phyloP scores from a whole-genome alignment of 1,284 basidiomycete species.

The Rhizoctonia solani region DNA sequence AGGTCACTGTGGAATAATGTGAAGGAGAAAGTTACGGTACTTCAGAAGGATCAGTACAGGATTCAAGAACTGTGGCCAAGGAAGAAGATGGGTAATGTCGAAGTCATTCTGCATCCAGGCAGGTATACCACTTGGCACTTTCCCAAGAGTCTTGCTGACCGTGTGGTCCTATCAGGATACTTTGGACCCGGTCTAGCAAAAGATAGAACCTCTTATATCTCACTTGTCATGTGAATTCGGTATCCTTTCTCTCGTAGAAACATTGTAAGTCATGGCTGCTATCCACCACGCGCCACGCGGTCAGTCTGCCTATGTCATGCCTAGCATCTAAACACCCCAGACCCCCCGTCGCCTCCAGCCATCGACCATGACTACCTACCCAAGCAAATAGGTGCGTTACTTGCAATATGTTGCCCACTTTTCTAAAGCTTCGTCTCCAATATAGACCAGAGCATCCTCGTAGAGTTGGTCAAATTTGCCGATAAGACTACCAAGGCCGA shows the following conservation, averaged over 20 bases:
- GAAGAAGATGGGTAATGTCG: constrained; percentile 48
- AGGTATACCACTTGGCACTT: neutral
- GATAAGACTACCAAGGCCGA: constrained; percentile 38
- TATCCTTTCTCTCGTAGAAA: too few species aligned
- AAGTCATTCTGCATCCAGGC: constrained; percentile 45
- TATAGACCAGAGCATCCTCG: constrained; percentile 44
- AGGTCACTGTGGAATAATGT: neutral
- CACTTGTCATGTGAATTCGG: too few species aligned
- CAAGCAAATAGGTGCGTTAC: constrained; percentile 4
- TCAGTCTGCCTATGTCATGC: neutral
- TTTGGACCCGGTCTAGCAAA: constrained; percentile 39
- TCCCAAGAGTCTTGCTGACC: constrained; percentile 37
- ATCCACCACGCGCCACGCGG: constrained; percentile 44
- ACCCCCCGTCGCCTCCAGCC: neutral
- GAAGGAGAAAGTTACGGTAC: neutral
- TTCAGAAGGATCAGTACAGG: neutral
- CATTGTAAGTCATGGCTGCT: too few species aligned
- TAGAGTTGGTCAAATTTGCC: constrained; percentile 45
- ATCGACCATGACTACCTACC: neutral
- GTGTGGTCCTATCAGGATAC: constrained; percentile 41
- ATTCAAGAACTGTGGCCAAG: constrained; percentile 21
- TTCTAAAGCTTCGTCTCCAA: constrained; percentile 39
- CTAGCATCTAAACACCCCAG: neutral
- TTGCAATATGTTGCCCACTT: neutral
- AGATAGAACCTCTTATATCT: constrained; percentile 39